Percentiles rank a stretch among this genome's conserved stretches.
Conservation (phyloP, 2,329 filamentous ascomycete genomes). For the Xylaria sp. region DNA sequence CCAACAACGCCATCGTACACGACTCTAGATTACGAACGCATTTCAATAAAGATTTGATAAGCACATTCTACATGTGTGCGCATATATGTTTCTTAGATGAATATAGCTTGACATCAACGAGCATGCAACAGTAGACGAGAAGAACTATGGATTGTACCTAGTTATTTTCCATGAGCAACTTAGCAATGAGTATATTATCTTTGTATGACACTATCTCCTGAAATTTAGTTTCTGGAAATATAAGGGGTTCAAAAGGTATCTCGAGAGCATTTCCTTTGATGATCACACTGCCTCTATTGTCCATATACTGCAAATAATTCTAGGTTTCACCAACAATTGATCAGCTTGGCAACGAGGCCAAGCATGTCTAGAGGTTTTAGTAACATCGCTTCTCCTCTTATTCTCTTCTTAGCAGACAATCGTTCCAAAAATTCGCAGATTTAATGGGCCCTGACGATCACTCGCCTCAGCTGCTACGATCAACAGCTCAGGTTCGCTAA, state of each 20-base stretch:
- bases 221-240: neutral
- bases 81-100: neutral
- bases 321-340: neutral
- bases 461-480: constrained; percentile 9
- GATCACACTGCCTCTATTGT: constrained; percentile 1
- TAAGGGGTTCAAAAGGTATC: neutral
- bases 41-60: neutral
- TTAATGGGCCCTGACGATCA: constrained; percentile 39
- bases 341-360: neutral
- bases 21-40: neutral
- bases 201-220: neutral
- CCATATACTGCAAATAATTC: neutral
- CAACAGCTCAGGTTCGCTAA: constrained; percentile 20
- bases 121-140: neutral
- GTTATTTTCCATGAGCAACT: neutral
- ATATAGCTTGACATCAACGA: neutral
- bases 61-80: neutral
- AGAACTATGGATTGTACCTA: neutral
- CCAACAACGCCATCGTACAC: neutral
- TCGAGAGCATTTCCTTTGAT: neutral
- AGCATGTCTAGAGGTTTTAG: neutral
- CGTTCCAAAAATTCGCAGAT: constrained; percentile 26
- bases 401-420: constrained; percentile 1
- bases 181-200: neutral
- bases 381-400: constrained; percentile 8